Conservation (phyloP, 2,329 filamentous ascomycete genomes). For the Neopestalotiopsis clavispora region DNA sequence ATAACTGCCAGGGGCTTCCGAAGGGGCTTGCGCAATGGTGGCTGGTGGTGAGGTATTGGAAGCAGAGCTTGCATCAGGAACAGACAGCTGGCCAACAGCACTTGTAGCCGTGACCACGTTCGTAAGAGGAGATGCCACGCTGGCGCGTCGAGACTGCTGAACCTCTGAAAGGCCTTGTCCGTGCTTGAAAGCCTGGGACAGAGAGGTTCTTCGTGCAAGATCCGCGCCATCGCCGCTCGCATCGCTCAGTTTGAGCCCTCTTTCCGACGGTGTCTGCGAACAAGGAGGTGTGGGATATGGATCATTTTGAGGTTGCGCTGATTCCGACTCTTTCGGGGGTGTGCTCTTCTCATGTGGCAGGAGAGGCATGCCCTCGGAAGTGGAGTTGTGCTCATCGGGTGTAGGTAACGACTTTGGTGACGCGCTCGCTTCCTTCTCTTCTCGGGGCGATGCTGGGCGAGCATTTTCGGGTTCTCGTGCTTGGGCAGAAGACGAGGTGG, state of each 20-base stretch:
- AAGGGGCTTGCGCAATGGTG: conserved; percentile 45
- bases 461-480: conserved; percentile 41
- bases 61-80: conserved; percentile 61
- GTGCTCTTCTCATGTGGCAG: conserved; percentile 45
- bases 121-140: conserved; percentile 63
- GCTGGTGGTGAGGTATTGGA: conserved; percentile 58
- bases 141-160: conserved; percentile 47
- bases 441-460: conserved; percentile 40
- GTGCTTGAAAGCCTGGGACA: conserved; percentile 35
- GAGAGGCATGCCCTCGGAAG: conserved; percentile 37
- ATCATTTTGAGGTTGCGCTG: conserved; percentile 39
- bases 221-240: conserved; percentile 43
- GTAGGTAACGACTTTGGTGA: conserved; percentile 27
- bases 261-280: conserved; percentile 52
- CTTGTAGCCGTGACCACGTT: conserved; percentile 66
- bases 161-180: conserved; percentile 51
- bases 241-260: conserved; percentile 47
- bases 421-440: conserved; percentile 34
- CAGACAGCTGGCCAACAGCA: conserved; percentile 73
- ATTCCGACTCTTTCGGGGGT: conserved; percentile 35
- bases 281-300: conserved; percentile 64
- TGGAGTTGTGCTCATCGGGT: conserved; percentile 29
- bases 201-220: conserved; percentile 25
- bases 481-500: conserved; percentile 44
- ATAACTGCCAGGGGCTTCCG: conserved; percentile 41